Percentiles rank a stretch among this genome's conserved stretches.
phyloP scores from a whole-genome alignment of 176 grass and related monocot genomes.

The Bromus sterilis region DNA sequence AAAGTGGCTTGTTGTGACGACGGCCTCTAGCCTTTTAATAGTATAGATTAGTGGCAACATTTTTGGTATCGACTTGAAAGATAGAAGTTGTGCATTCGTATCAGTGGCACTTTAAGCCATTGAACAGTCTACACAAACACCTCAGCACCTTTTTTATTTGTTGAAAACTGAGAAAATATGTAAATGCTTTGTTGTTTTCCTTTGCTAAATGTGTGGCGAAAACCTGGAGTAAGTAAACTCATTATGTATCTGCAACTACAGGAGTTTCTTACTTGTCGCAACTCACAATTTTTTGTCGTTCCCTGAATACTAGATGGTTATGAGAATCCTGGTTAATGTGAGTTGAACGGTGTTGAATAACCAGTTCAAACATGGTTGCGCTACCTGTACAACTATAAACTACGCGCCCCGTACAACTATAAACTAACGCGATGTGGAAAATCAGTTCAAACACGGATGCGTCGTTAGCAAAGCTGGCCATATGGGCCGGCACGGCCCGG shows the following conservation, averaged over 20 bases:
- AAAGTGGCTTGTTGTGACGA: no score
- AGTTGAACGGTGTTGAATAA: neutral
- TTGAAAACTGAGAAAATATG: neutral
- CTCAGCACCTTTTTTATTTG: neutral
- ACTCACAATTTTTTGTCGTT: neutral
- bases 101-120: neutral
- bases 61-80: neutral
- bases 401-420: no score
- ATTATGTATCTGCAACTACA: neutral
- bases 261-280: neutral
- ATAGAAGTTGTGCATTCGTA: neutral
- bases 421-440: no score
- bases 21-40: no score
- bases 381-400: no score
- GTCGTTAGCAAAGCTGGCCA: no score
- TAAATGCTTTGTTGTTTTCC: neutral
- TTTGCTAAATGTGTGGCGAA: neutral
- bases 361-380: no score
- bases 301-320: neutral
- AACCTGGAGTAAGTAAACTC: neutral
- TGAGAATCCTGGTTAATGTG: neutral
- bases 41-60: slow-evolving; percentile 7
- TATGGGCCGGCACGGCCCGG: no score
- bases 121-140: neutral
- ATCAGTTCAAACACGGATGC: no score